These are phyloP conservation scores for Kodamaea suecica DNA, from an alignment of 1,139 yeast species.

Conservation along the genomic window DNA sequence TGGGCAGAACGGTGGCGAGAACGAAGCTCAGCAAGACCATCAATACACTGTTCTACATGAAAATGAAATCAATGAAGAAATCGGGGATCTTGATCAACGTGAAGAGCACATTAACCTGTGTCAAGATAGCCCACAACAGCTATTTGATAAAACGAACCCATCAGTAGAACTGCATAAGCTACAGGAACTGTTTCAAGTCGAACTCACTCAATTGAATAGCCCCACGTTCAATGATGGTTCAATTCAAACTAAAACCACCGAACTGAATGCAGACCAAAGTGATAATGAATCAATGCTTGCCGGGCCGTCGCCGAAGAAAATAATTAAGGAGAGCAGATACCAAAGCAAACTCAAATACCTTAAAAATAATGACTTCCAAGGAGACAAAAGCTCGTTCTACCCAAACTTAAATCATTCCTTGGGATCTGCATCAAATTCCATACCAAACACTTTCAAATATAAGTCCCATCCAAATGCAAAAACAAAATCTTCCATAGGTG, in stretches of 20 bases:
- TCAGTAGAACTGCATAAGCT: too few relatives aligned
- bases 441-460: constrained; percentile 47
- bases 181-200: neutral
- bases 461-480: constrained; percentile 48
- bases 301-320: constrained; percentile 11
- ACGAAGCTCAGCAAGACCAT: too few relatives aligned
- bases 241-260: too few relatives aligned
- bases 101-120: too few relatives aligned
- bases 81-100: too few relatives aligned
- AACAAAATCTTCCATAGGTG: constrained; percentile 33
- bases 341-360: constrained; percentile 35
- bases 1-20: too few relatives aligned
- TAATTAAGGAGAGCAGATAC: constrained; percentile 17
- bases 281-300: constrained; percentile 6
- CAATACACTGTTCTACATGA: too few relatives aligned
- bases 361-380: constrained; percentile 34
- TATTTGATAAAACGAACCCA: too few relatives aligned
- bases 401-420: constrained; percentile 1
- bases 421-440: constrained; percentile 28
- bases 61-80: too few relatives aligned
- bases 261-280: constrained; percentile 7
- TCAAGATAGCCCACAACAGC: too few relatives aligned
- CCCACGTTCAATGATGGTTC: constrained; percentile 1
- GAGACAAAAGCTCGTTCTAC: constrained; percentile 14
- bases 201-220: neutral